phyloP scores from a whole-genome alignment of 2,329 filamentous ascomycete genomes.

The Neopestalotiopsis clavispora region DNA sequence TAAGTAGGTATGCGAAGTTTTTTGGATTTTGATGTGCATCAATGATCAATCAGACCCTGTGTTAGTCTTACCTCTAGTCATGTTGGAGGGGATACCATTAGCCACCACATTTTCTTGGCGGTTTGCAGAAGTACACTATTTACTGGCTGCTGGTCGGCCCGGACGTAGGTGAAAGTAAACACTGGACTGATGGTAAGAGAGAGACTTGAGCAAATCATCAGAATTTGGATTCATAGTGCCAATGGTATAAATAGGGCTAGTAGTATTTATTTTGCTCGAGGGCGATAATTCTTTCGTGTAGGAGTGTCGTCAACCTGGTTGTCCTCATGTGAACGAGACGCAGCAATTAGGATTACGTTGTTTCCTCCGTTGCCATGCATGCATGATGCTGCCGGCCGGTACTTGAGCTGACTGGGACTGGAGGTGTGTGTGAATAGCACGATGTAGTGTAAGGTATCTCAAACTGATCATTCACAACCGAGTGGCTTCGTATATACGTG shows the following conservation, averaged over 20 bases:
- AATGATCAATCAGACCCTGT: constrained; percentile 1
- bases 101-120: background rate
- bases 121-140: constrained; percentile 9
- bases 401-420: background rate
- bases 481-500: too few species aligned
- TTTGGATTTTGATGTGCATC: constrained; percentile 6
- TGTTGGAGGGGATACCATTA: constrained; percentile 9
- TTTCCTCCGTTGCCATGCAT: background rate
- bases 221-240: background rate
- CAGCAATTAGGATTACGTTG: background rate
- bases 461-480: too few species aligned
- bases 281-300: background rate
- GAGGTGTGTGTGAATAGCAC: background rate
- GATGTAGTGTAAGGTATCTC: too few species aligned
- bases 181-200: background rate
- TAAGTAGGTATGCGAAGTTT: background rate
- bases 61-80: constrained; percentile 11
- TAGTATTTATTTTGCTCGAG: background rate
- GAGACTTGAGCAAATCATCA: background rate
- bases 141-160: background rate
- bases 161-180: background rate
- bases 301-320: background rate
- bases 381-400: background rate
- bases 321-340: background rate
- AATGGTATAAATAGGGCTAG: background rate